Evolutionary conservation across 2,329 filamentous ascomycete species (phyloP).

Genomic region (Hypoxylon sp.): DNA sequence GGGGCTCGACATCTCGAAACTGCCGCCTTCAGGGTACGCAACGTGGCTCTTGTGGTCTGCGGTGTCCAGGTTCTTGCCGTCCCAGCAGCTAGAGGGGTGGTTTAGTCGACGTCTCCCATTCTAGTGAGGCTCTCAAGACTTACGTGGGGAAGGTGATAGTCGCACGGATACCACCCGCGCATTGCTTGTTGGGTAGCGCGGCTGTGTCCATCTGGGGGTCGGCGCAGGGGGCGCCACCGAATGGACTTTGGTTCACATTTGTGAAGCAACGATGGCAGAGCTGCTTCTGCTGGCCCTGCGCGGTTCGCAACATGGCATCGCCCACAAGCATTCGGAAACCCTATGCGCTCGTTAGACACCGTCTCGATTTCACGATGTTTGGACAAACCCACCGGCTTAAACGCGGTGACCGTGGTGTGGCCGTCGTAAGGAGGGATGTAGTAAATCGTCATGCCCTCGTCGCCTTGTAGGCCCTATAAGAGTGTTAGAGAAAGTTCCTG

Average conservation of each 20-base stretch:
- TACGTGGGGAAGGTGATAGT: slow-evolving; percentile 45
- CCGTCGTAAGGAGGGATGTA: slow-evolving; percentile 47
- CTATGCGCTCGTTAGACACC: slow-evolving; percentile 16
- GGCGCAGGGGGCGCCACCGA: slow-evolving; percentile 46
- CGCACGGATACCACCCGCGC: slow-evolving; percentile 42
- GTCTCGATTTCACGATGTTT: neutral
- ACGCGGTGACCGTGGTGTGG: slow-evolving; percentile 43
- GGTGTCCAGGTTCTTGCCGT: slow-evolving; percentile 49
- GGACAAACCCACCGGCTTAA: slow-evolving; percentile 40
- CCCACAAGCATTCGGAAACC: slow-evolving; percentile 49
- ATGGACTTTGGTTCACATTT: slow-evolving; percentile 42
- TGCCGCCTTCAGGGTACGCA: slow-evolving; percentile 39
- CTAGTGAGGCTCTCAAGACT: neutral
- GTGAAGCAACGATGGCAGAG: slow-evolving; percentile 46
- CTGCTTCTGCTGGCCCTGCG: slow-evolving; percentile 43
- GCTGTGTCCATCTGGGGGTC: slow-evolving; percentile 40
- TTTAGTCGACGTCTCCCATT: neutral
- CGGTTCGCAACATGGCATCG: slow-evolving; percentile 37
- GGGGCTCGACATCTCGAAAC: slow-evolving; percentile 41
- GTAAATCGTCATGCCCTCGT: slow-evolving; percentile 44
- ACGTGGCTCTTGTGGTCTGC: slow-evolving; percentile 49
- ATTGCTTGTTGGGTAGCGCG: slow-evolving; percentile 37
- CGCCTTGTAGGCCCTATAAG: slow-evolving; percentile 39
- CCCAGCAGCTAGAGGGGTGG: slow-evolving; percentile 43
- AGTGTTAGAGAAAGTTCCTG: slow-evolving; percentile 1